Evolutionary conservation across 1,139 yeast genomes (phyloP), one percentile per base, ranked within the genome.

Genomic region (Debaryomycetaceae sp.): DNA sequence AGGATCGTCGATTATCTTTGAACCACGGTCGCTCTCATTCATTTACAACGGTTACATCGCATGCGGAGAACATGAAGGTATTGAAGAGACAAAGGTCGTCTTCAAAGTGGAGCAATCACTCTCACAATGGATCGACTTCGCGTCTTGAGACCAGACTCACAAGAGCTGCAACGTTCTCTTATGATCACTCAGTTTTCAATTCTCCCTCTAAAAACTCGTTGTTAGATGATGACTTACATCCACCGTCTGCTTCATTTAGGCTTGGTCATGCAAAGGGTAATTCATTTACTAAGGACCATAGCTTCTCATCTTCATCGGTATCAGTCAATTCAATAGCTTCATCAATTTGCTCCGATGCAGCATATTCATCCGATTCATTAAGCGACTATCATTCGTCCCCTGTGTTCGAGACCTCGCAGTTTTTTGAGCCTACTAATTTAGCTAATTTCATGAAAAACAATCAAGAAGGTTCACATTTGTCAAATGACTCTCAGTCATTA

Each of bases 61-160:
- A 63, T 47, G 50, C 62, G 8, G 63, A 61, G 39, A 62, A 59
- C 41, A 57, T 63, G 42, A 71, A 70, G 54, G 59, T 70, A 20
- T 56, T 70, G 45, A 71, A 71, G 48, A 57, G 75, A 37, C 75
- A 70, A 46, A 60, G 59, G 46, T 67, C 73, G 6, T 49, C 48
- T 24, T 45, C 63, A 8, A 49, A 47, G 27, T 22, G 34, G 38
- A 33, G 37, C 30, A 6, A 34, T 40, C 36, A 36, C 20, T 35
- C 36, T 23, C 8, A 17, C 14, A 17, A 30, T 17, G 14, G 38
- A 7, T 34, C 42, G 36, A 42, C 39, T 37, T 42, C 45, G 44
- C 48, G 41, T 27, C 41, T 49, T 36, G 53, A 50, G 33, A 39
- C 43, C 13, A 54, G 51, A 39, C 47, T 57, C 41, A 51, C 55